These are phyloP conservation scores for Penicillium sp. DNA, from an alignment of 2,329 filamentous ascomycete genomes.

Conservation along the genomic window DNA sequence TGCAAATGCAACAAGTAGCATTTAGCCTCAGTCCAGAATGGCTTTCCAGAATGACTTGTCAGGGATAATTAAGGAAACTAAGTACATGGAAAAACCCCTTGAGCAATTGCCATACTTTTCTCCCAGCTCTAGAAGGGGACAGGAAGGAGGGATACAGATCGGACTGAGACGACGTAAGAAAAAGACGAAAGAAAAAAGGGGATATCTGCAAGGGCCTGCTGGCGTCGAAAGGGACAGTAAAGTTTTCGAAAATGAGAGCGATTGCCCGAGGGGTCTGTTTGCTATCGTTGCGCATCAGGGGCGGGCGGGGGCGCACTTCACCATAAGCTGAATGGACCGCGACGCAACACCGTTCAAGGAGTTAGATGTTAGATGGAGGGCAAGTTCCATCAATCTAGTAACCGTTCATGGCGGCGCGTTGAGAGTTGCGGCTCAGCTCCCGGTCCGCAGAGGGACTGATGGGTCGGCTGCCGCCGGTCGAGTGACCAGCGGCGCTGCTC, in stretches of 20 bases:
- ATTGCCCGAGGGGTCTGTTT: conserved; percentile 17
- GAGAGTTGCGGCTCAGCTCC: conserved; percentile 94
- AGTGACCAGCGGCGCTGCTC: conserved; percentile 78
- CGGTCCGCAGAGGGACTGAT: conserved; percentile 95
- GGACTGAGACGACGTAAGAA: conserved; percentile 28
- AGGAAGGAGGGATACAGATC: conserved; percentile 21
- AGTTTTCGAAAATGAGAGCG: conserved; percentile 30
- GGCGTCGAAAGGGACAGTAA: conserved; percentile 34
- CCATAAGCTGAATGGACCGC: conserved; percentile 23
- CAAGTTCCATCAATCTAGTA: conserved; percentile 69
- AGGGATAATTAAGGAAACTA: conserved; percentile 40
- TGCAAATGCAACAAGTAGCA: no score
- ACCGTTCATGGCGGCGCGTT: conserved; percentile 98
- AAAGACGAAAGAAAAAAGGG: conserved; percentile 32
- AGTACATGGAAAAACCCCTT: conserved; percentile 37
- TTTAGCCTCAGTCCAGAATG: conserved; percentile 12
- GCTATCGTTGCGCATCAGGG: conserved; percentile 19
- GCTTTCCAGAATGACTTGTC: conserved; percentile 32
- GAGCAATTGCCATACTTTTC: conserved; percentile 34
- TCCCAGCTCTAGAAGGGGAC: conserved; percentile 20
- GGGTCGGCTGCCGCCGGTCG: conserved; percentile 72
- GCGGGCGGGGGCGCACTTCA: conserved; percentile 20
- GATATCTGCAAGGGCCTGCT: conserved; percentile 46
- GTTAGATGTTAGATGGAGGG: no score
- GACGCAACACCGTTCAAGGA: conserved; percentile 9